Evolutionary conservation across 768 basidiomycete genomes (phyloP), one percentile per base, ranked within the genome.

Genomic region (Naematelia aurantialba): DNA sequence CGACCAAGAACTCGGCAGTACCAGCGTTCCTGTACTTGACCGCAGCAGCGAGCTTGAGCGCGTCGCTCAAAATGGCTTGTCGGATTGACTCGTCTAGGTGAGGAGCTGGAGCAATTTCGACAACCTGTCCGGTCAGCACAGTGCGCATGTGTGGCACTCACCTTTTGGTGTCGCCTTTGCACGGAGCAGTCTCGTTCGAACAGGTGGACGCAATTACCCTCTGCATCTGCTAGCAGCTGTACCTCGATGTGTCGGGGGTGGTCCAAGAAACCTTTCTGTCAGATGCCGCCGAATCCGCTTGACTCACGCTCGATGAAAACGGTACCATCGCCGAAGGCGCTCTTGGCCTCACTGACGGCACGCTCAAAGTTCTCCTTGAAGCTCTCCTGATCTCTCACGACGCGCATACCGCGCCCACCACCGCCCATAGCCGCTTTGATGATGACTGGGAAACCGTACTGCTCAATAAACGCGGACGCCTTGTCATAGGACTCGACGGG

Each of bases 381-480:
- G 67, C 91, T 88, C 27, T 87, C 86, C 76, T 93, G 88, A 72
- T 92, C 90, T 62, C 91, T 86, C 30, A 99, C 96, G 56, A 99
- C 94, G 71, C 96, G 89, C 96, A 98, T 99, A 60, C 96, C 96
- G 68, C 94, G 90, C 55, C 96, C 96, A 68, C 94, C 94, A 59
- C 93, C 94, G 59, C 94, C 94, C 89, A 96, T 93, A 8, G 94
- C 94, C 39, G 96, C 96, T 80, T 98, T 99, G 84, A 99, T 97
- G 78, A 99, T 97, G 55, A 99, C 91, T 72, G 94, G 94, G 81
- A 96, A 96, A 13, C 94, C 94, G 76, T 93, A 86, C 79, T 99
- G 89, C 68, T 93, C 85, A 75, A 96, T 90, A 80, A 99, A 99
- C 0, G 85, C 77, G 53, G 85, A 86, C 47, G 89, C 96, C 1